Conservation (phyloP, 371 early-diverging fungal species). For the Mucor sp. region DNA sequence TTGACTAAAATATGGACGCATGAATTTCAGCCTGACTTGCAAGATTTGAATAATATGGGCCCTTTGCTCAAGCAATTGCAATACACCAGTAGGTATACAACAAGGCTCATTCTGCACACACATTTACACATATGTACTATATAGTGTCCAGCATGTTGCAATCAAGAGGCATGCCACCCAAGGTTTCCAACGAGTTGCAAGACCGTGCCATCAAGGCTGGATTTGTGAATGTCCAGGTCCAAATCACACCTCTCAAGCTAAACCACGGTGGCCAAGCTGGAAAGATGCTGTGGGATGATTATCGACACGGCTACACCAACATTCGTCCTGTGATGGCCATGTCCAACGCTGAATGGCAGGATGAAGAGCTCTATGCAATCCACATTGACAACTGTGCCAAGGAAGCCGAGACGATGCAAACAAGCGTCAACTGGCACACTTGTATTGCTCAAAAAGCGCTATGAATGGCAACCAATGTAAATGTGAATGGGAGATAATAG, state of each 20-base stretch:
- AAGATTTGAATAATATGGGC: neutral
- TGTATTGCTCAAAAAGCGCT: slow-evolving; percentile 14
- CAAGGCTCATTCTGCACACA: no score
- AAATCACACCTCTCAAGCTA: neutral
- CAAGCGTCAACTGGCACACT: slow-evolving; percentile 6
- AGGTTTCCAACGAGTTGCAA: slow-evolving; percentile 15
- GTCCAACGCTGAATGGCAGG: slow-evolving; percentile 9
- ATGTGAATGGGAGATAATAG: no score
- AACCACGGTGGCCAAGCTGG: slow-evolving; percentile 21
- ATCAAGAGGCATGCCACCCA: slow-evolving; percentile 9
- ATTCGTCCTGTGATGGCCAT: slow-evolving; percentile 17
- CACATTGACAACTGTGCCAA: neutral
- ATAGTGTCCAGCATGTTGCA: slow-evolving; percentile 1
- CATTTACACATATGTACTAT: neutral
- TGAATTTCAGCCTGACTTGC: neutral
- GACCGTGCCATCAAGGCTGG: slow-evolving; percentile 6
- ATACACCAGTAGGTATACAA: neutral
- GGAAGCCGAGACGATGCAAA: slow-evolving; percentile 5
- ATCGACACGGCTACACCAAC: slow-evolving; percentile 13
- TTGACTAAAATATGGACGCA: neutral
- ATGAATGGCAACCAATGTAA: no score
- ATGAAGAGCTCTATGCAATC: neutral
- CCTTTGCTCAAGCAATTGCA: slow-evolving; percentile 1
- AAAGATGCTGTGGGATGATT: slow-evolving; percentile 24
- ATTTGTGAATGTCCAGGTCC: neutral